phyloP scores from a whole-genome alignment of 108 stramenopile genomes.

The Cyclotella distinguenda region DNA sequence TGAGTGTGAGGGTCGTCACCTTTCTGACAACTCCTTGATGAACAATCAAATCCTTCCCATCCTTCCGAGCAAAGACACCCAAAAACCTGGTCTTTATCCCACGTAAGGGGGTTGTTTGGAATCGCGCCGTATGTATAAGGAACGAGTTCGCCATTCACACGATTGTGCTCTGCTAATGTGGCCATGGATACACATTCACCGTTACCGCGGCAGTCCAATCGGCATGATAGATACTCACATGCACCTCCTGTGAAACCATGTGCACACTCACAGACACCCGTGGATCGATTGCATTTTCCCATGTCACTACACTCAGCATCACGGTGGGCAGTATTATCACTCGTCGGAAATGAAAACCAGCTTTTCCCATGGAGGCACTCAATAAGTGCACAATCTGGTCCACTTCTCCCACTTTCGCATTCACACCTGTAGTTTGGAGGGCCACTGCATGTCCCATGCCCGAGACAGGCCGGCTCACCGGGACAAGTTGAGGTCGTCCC shows the following conservation, averaged over 20 bases:
- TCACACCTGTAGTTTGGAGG: constrained; percentile 59
- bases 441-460: constrained; percentile 53
- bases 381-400: constrained; percentile 76
- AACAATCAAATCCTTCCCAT: constrained; percentile 69
- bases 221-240: constrained; percentile 70
- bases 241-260: constrained; percentile 71
- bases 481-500: constrained; percentile 42
- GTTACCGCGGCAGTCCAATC: constrained; percentile 53
- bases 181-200: constrained; percentile 73
- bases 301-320: constrained; percentile 67
- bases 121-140: constrained; percentile 52
- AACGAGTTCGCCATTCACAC: constrained; percentile 57
- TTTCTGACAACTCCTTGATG: constrained; percentile 52
- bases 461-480: constrained; percentile 44
- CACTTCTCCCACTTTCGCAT: constrained; percentile 68
- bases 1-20: constrained; percentile 72
- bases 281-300: constrained; percentile 58
- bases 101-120: constrained; percentile 60
- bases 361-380: constrained; percentile 54
- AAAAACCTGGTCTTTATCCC: constrained; percentile 67
- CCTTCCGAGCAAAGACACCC: constrained; percentile 76
- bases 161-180: constrained; percentile 48
- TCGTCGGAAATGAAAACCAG: constrained; percentile 52
- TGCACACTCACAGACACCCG: constrained; percentile 68
- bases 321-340: constrained; percentile 51